These are phyloP conservation scores for Tylopilus cervinicoccineus DNA, from an alignment of 768 basidiomycete genomes.

Conservation along the genomic window DNA sequence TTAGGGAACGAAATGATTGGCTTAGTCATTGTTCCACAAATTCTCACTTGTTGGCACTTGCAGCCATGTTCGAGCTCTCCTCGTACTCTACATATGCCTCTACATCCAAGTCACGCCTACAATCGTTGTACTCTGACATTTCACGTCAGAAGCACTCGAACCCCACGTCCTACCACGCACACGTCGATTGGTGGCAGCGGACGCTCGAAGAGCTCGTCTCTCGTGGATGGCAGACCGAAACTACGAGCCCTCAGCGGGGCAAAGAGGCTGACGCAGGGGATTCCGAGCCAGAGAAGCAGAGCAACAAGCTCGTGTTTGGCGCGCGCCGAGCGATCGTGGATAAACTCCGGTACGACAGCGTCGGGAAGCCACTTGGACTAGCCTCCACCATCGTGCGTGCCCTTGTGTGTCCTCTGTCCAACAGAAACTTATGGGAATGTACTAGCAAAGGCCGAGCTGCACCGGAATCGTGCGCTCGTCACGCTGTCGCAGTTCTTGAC, in stretches of 20 bases:
- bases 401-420: not conserved
- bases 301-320: constrained; percentile 57
- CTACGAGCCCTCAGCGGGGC: constrained; percentile 7
- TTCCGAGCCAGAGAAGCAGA: constrained; percentile 13
- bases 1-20: no score
- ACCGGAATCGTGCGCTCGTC: constrained; percentile 41
- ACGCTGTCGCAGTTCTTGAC: constrained; percentile 52
- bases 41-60: not conserved
- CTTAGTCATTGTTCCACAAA: not conserved
- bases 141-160: constrained; percentile 81
- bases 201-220: constrained; percentile 60
- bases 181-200: constrained; percentile 84
- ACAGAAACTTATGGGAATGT: constrained; percentile 26
- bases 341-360: constrained; percentile 57
- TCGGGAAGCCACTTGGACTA: constrained; percentile 72
- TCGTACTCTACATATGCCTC: constrained; percentile 26
- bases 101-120: constrained; percentile 47
- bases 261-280: constrained; percentile 9
- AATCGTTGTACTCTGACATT: constrained; percentile 86
- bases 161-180: constrained; percentile 74
- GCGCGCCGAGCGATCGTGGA: constrained; percentile 56
- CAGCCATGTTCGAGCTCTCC: constrained; percentile 22
- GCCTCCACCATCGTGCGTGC: constrained; percentile 69
- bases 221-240: constrained; percentile 47
- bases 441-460: constrained; percentile 71